These are phyloP conservation scores for Aspergillus pseudoglaucus DNA, from an alignment of 2,329 filamentous ascomycete species.

Conservation along the genomic window DNA sequence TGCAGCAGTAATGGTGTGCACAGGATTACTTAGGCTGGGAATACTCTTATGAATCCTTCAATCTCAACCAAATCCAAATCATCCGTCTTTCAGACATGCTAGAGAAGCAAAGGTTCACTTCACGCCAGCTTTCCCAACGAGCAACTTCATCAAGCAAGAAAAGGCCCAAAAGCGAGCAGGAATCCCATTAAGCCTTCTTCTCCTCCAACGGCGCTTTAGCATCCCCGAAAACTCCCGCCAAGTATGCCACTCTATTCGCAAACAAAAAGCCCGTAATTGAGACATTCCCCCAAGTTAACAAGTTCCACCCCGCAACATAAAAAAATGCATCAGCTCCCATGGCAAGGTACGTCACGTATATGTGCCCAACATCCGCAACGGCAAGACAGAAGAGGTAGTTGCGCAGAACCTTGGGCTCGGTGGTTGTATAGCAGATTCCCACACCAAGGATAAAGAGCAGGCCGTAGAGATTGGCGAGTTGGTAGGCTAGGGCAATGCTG, in stretches of 20 bases:
- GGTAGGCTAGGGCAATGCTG: slow-evolving; percentile 54
- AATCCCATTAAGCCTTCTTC: slow-evolving; percentile 29
- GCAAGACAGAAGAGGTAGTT: slow-evolving; percentile 62
- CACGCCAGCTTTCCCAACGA: too few species aligned
- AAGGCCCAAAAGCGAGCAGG: neutral
- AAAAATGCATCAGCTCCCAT: slow-evolving; percentile 52
- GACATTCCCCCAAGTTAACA: slow-evolving; percentile 67
- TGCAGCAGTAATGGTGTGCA: too few species aligned
- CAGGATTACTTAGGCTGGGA: too few species aligned
- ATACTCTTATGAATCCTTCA: neutral
- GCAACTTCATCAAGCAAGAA: too few species aligned
- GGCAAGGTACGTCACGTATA: slow-evolving; percentile 54
- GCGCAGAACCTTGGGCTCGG: slow-evolving; percentile 58
- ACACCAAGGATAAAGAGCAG: slow-evolving; percentile 60
- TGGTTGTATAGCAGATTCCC: slow-evolving; percentile 57
- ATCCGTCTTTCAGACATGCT: neutral
- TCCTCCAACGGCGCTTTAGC: slow-evolving; percentile 15
- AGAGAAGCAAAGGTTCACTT: neutral
- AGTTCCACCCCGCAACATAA: slow-evolving; percentile 57
- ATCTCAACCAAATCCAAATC: neutral
- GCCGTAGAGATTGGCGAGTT: slow-evolving; percentile 65
- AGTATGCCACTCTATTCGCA: slow-evolving; percentile 50
- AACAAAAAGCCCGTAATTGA: slow-evolving; percentile 57
- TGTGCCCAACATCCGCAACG: slow-evolving; percentile 61
- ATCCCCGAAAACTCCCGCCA: slow-evolving; percentile 55